phyloP scores from a whole-genome alignment of 495 filamentous ascomycete genomes.

The Penicillium macrosclerotiorum region DNA sequence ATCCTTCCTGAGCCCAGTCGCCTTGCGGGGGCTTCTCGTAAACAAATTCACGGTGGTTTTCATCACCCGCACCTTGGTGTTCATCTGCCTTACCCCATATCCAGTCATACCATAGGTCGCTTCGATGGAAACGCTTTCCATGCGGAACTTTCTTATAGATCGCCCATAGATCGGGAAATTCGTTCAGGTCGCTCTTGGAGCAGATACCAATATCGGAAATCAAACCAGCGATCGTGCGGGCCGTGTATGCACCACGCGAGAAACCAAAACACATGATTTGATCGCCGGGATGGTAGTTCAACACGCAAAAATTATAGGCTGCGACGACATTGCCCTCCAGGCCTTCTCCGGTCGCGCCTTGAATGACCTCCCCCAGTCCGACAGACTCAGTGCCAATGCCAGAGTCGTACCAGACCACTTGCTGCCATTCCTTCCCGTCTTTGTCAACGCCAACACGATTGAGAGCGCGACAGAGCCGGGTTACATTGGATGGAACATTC shows the following conservation, averaged over 20 bases:
- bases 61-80: conserved; percentile 16
- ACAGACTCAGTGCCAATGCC: conserved; percentile 21
- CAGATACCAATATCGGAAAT: conserved; percentile 52
- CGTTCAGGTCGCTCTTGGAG: conserved; percentile 37
- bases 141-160: conserved; percentile 41
- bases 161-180: conserved; percentile 45
- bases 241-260: conserved; percentile 59
- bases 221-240: conserved; percentile 53
- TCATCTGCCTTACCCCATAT: conserved; percentile 24
- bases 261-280: conserved; percentile 62
- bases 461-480: conserved; percentile 21
- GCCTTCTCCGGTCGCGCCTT: conserved; percentile 19
- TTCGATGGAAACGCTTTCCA: conserved; percentile 20
- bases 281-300: conserved; percentile 52
- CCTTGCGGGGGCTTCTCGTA: conserved; percentile 7
- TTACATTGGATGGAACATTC: conserved; percentile 29
- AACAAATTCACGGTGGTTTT: conserved; percentile 5
- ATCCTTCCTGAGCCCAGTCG: conserved; percentile 18
- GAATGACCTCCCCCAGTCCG: conserved; percentile 11
- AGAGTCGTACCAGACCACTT: conserved; percentile 32
- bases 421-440: conserved; percentile 21
- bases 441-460: conserved; percentile 17
- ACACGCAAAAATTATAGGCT: conserved; percentile 23
- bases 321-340: conserved; percentile 21
- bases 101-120: conserved; percentile 18